Percentiles rank a stretch among this genome's conserved stretches.
These are phyloP conservation scores for Aspergillus neoniger DNA, from an alignment of 2,329 filamentous ascomycete genomes.

Conservation along the genomic window DNA sequence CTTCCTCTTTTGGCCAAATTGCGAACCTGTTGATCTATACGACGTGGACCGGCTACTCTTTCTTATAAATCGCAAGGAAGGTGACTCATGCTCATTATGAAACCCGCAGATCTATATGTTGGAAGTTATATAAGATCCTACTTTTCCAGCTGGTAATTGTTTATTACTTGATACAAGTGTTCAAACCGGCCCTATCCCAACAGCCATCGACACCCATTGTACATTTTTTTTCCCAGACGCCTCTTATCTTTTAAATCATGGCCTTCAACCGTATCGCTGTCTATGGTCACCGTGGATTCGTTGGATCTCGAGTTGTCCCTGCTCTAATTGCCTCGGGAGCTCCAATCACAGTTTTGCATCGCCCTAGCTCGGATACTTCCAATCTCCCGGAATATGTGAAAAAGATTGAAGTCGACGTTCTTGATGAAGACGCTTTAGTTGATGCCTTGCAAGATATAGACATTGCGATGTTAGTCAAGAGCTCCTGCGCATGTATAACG, in stretches of 20 bases:
- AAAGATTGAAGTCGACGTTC: slow-evolving; percentile 17
- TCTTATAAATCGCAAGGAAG: too few relatives aligned
- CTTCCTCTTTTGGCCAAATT: too few relatives aligned
- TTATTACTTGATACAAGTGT: too few relatives aligned
- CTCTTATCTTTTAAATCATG: slow-evolving; percentile 3
- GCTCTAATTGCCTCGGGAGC: slow-evolving; percentile 20
- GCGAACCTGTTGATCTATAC: too few relatives aligned
- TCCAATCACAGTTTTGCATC: slow-evolving; percentile 17
- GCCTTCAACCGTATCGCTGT: slow-evolving; percentile 25
- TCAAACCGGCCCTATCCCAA: too few relatives aligned
- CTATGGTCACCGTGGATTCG: slow-evolving; percentile 24
- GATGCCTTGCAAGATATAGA: slow-evolving; percentile 19
- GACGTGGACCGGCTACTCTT: too few relatives aligned
- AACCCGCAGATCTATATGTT: too few relatives aligned
- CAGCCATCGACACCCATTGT: too few relatives aligned
- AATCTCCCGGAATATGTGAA: slow-evolving; percentile 10
- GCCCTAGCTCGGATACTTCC: slow-evolving; percentile 18
- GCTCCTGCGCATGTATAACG: not conserved
- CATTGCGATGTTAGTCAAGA: slow-evolving; percentile 22
- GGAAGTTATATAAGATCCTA: too few relatives aligned
- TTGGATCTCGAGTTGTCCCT: slow-evolving; percentile 17
- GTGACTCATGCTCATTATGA: too few relatives aligned
- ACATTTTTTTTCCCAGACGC: too few relatives aligned
- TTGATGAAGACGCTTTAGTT: slow-evolving; percentile 15
- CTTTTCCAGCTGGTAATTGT: too few relatives aligned